Conservation (phyloP, 768 basidiomycete genomes). For the Auricularia heimuer region DNA sequence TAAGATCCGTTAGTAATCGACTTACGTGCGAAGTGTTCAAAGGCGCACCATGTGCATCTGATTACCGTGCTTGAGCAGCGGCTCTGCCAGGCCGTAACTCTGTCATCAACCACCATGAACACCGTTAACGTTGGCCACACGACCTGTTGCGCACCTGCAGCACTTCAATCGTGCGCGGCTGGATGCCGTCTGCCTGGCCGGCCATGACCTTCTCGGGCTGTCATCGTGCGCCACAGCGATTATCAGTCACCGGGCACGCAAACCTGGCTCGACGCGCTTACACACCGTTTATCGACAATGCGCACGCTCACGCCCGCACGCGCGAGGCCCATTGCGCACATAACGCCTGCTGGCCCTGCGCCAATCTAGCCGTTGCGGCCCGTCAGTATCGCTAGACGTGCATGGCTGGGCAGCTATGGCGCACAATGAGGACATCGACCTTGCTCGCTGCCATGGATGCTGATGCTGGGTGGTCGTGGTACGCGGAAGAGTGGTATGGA, state of each 20-base stretch:
- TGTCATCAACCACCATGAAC: conserved; percentile 15
- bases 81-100: conserved; percentile 71
- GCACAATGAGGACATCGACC: conserved; percentile 1
- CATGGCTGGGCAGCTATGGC: not conserved
- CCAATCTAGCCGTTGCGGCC: not conserved
- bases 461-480: not conserved
- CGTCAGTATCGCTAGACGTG: not conserved
- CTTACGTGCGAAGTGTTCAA: conserved; percentile 30
- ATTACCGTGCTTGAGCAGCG: conserved; percentile 50
- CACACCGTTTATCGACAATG: conserved; percentile 49
- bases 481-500: not conserved
- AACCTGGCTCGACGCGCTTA: not conserved
- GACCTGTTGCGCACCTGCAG: conserved; percentile 30
- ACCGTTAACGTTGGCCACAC: not conserved
- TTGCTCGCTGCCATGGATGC: not conserved
- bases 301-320: conserved; percentile 47
- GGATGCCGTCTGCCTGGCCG: conserved; percentile 49
- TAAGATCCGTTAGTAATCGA: not conserved
- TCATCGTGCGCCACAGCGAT: not conserved
- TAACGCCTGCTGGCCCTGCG: conserved; percentile 37
- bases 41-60: conserved; percentile 49
- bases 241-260: not conserved
- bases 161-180: conserved; percentile 45
- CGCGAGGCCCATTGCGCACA: conserved; percentile 58
- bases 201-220: conserved; percentile 36